Base-by-base conservation (phyloP, 2,329 filamentous ascomycete species). In the Alternaria incomplexa region DNA sequence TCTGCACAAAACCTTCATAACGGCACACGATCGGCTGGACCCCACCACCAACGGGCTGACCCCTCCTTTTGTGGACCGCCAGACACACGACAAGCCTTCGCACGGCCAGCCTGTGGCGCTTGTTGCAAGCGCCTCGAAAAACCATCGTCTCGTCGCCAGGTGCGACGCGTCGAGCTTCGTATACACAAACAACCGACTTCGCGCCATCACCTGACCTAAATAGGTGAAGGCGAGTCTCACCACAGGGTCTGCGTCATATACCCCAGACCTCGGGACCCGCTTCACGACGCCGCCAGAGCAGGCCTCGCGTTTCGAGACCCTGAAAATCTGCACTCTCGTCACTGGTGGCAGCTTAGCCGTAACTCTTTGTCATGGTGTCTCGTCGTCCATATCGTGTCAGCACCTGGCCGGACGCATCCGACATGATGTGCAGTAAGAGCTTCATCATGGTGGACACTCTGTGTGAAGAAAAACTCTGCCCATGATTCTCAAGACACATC, bases 1-100 rank as follows among this genome's bases (percentile, higher is more conserved):
- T 62, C 61, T 77, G 74, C 76, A 79, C 73, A 80, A 79, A 72
- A 25, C 67, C 69, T 77, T 77, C 73, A 75, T 67, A 77, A 70
- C 26, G 50, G 51, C 57, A 62, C 17, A 30, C 40, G 25, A 51
- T 64, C 52, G 69, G 65, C 67, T 62, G 66, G 71, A 77, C 77
- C 75, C 76, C 76, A 77, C 77, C 73, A 75, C 66, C 66, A 65
- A 68, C 69, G 68, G 60, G 63, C 71, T 70, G 69, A 73, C 75
- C 75, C 78, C 74, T 79, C 76, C 63, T 65, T 72, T 67, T 66
- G 71, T 71, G 72, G 64, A 62, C 64, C 73, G 67, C 66, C 74
- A 69, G 70, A 36, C 48, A 52, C 20, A n/a, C 30, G 13, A 13
- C 28, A 72, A 30, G 36, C 36, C 36, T 40, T 40, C n/a, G 36